A percentile compares a stretch with the other conserved stretches of the same genome.
These are phyloP conservation scores for Pseudogymnoascus sp. DNA, from an alignment of 2,329 filamentous ascomycete species.

Conservation along the genomic window DNA sequence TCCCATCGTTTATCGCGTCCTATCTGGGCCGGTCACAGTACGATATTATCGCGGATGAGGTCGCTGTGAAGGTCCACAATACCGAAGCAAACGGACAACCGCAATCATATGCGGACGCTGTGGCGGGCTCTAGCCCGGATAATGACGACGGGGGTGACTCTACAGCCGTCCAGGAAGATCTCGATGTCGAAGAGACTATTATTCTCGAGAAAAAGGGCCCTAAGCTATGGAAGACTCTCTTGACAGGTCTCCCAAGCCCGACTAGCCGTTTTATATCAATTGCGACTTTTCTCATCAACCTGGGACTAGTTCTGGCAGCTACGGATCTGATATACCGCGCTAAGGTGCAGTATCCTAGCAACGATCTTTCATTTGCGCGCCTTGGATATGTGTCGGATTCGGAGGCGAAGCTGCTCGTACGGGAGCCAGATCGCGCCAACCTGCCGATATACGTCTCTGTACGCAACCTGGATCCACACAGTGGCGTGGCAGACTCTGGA, in stretches of 20 bases:
- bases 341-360: constrained; percentile 56
- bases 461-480: constrained; percentile 42
- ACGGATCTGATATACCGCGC: constrained; percentile 73
- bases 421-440: constrained; percentile 68
- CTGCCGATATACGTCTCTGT: constrained; percentile 69
- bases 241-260: constrained; percentile 68
- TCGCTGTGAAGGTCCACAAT: constrained; percentile 47
- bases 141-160: constrained; percentile 18
- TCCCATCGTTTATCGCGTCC: constrained; percentile 52
- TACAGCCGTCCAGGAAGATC: constrained; percentile 37
- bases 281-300: constrained; percentile 64
- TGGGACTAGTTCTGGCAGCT: constrained; percentile 56
- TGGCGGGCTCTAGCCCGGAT: constrained; percentile 21
- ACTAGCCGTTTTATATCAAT: constrained; percentile 57
- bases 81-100: constrained; percentile 31
- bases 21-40: constrained; percentile 49
- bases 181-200: constrained; percentile 56
- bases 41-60: constrained; percentile 47
- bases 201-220: constrained; percentile 48
- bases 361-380: constrained; percentile 76
- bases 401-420: constrained; percentile 71
- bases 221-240: constrained; percentile 53
- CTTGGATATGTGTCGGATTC: constrained; percentile 77
- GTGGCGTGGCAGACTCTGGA: constrained; percentile 44
- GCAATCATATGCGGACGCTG: constrained; percentile 18